Conservation (phyloP, 768 basidiomycete species). For the Pisolithus tinctorius region DNA sequence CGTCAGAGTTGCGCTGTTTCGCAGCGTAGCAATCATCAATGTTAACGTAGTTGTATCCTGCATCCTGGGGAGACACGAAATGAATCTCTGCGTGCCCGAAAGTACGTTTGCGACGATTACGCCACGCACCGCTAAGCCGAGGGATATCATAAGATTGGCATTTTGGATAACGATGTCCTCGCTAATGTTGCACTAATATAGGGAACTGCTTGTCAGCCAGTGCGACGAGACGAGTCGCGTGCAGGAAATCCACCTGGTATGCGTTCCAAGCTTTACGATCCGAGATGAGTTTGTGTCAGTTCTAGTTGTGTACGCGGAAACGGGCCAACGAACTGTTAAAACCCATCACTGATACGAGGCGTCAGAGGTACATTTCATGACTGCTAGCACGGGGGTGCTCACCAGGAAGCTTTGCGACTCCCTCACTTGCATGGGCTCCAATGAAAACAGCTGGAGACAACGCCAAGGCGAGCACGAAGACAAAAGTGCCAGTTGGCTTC, state of each 20-base stretch:
- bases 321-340: conserved; percentile 48
- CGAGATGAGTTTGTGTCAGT: not conserved
- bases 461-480: conserved; percentile 16
- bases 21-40: conserved; percentile 63
- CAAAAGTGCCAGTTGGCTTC: conserved; percentile 5
- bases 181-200: conserved; percentile 48
- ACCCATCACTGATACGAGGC: conserved; percentile 40
- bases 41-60: conserved; percentile 53
- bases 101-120: not conserved
- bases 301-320: not conserved
- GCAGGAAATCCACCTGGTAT: conserved; percentile 40
- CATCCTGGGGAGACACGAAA: conserved; percentile 31
- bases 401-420: conserved; percentile 33
- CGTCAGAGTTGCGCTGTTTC: conserved; percentile 42
- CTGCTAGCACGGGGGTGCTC: conserved; percentile 4
- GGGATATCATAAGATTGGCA: conserved; percentile 41
- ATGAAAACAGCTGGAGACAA: conserved; percentile 3
- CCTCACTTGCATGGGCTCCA: conserved; percentile 1
- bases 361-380: not conserved
- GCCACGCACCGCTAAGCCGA: conserved; percentile 41
- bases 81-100: not conserved
- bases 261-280: conserved; percentile 55
- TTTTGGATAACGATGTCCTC: conserved; percentile 45
- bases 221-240: not conserved
- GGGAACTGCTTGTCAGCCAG: not conserved